phyloP scores from a whole-genome alignment of 768 basidiomycete species.

The Macrolepiota fuliginosa region DNA sequence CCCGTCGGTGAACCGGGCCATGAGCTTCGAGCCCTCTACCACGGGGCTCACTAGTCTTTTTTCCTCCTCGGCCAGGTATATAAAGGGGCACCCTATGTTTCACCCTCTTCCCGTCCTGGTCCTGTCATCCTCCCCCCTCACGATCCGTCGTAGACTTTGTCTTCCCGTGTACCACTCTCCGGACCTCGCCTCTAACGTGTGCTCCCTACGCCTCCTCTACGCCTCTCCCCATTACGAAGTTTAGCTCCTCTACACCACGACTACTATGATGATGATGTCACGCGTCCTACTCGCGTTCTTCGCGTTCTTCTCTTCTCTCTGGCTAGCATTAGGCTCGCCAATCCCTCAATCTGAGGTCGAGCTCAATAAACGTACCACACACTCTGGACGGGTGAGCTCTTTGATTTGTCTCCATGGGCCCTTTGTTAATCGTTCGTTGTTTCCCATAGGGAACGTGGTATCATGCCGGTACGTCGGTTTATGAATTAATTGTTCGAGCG shows the following conservation, averaged over 20 bases:
- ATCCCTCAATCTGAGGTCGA: constrained; percentile 29
- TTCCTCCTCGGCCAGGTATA: constrained; percentile 17
- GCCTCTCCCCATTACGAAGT: constrained; percentile 3
- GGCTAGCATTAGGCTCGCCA: constrained; percentile 44
- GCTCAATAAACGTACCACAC: constrained; percentile 52
- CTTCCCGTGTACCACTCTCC: neutral
- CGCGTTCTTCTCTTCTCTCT: constrained; percentile 40
- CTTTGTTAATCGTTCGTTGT: constrained; percentile 9
- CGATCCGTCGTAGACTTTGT: neutral
- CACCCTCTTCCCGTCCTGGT: neutral
- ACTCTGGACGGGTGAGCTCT: constrained; percentile 51
- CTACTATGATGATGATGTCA: constrained; percentile 29
- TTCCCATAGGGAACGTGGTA: constrained; percentile 65
- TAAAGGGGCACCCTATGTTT: constrained; percentile 16
- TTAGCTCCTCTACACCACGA: constrained; percentile 9
- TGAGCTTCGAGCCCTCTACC: neutral
- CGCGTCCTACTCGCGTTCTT: constrained; percentile 33
- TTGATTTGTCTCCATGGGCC: neutral
- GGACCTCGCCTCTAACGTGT: neutral
- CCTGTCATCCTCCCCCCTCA: neutral
- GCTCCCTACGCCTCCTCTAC: constrained; percentile 14
- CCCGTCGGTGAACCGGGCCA: constrained; percentile 5
- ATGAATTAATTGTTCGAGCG: constrained; percentile 9
- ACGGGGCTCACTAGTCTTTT: neutral
- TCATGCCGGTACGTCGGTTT: constrained; percentile 37